These are phyloP conservation scores for Pichia terricola DNA, from an alignment of 1,139 yeast species.

Conservation along the genomic window DNA sequence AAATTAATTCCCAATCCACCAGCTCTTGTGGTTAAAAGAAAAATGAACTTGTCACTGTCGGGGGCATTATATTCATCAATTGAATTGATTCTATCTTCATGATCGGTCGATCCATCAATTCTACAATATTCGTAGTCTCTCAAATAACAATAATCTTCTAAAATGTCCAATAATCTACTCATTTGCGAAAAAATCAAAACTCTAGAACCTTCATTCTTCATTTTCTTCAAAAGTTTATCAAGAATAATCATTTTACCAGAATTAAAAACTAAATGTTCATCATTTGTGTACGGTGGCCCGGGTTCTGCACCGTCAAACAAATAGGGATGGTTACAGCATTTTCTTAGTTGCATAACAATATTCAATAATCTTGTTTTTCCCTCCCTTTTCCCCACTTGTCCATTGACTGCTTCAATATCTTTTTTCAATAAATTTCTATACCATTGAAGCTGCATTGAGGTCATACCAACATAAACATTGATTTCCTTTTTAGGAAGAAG, in stretches of 20 bases:
- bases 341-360: constrained; percentile 92
- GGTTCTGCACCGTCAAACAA: constrained; percentile 98
- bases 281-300: constrained; percentile 96
- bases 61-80: constrained; percentile 88
- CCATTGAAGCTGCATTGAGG: constrained; percentile 90
- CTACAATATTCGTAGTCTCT: constrained; percentile 82
- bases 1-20: constrained; percentile 96
- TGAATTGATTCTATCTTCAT: constrained; percentile 85
- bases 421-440: constrained; percentile 80
- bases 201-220: constrained; percentile 73
- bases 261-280: constrained; percentile 81
- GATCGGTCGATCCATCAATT: constrained; percentile 91
- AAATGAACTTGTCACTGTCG: constrained; percentile 72
- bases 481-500: constrained; percentile 83
- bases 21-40: constrained; percentile 91
- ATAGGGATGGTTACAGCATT: constrained; percentile 96
- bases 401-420: constrained; percentile 94
- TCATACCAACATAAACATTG: constrained; percentile 87
- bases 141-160: constrained; percentile 86
- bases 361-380: constrained; percentile 84
- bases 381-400: constrained; percentile 79
- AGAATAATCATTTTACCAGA: constrained; percentile 85
- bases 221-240: constrained; percentile 69
- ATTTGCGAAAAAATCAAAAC: constrained; percentile 91
- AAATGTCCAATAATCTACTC: constrained; percentile 83